phyloP scores from a whole-genome alignment of 176 grass and related monocot species.

The Oryza officinalis region DNA sequence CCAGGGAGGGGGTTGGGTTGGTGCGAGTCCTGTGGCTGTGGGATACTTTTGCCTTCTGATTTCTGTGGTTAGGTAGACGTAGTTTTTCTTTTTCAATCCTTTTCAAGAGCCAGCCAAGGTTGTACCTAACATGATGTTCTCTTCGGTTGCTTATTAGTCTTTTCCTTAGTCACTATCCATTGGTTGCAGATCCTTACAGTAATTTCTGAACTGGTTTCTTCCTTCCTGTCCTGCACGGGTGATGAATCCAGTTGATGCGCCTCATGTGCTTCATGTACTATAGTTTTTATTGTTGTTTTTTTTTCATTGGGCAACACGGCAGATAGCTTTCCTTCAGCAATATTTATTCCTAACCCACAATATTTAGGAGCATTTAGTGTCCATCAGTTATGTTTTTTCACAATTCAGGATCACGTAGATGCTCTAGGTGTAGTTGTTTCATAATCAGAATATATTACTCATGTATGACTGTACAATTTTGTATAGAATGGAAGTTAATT shows the following conservation, averaged over 20 bases:
- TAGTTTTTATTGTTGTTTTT: neutral
- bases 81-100: constrained; percentile 32
- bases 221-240: constrained; percentile 7
- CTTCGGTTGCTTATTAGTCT: constrained; percentile 38
- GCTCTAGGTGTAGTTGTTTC: neutral
- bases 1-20: neutral
- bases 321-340: neutral
- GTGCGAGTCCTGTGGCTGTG: too few species aligned
- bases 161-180: constrained; percentile 45
- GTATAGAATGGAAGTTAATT: neutral
- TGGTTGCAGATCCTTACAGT: constrained; percentile 41
- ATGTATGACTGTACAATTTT: neutral
- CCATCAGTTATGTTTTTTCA: neutral
- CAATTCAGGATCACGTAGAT: constrained; percentile 8
- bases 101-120: constrained; percentile 30
- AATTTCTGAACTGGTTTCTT: constrained; percentile 11
- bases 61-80: constrained; percentile 39
- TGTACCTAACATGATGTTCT: constrained; percentile 47
- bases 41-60: constrained; percentile 37
- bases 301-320: neutral
- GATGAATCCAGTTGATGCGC: neutral
- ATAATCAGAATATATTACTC: neutral
- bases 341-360: neutral
- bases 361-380: constrained; percentile 7
- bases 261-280: constrained; percentile 12